Base-by-base conservation (phyloP, 768 basidiomycete species). In the Suillus americanus region DNA sequence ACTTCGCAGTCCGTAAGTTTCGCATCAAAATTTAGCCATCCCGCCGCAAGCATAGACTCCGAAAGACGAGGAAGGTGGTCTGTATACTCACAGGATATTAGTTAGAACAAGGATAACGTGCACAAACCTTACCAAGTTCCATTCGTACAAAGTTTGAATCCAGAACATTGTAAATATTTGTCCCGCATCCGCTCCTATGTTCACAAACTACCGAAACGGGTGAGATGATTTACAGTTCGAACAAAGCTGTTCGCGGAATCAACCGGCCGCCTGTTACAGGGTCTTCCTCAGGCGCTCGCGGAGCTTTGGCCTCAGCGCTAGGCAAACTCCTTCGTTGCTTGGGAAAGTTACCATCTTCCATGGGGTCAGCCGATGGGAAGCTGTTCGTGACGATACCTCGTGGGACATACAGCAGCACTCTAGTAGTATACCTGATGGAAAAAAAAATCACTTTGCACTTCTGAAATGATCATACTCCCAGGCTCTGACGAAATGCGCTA, bases 1-100 rank as follows among this genome's bases (percentile, higher is more conserved):
- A 59, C 62, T 60, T 63, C 57, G 37, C 62, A 61, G 30, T 57
- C 59, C 62, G 55, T 57, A 60, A 60, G 43, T 63, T 61, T 45
- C 62, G 62, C 60, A 63, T 63, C 57, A 63, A 59, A 40, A 45
- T 33, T 41, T 30, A 28, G 28, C 38, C 56, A 59, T 40, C 25
- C 57, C 18, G 38, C 38, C 23, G 25, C 38, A 28, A 12, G 8
- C 25, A 38, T 25, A 20, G 13, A 35, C 6, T 61, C 62, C 62
- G 62, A 45, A 63, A 23, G 57, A 20, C 40, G 23, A 61, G 62
- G 62, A 63, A 18, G 14, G 16, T 16, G 23, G 33, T 23, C 14
- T 37, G 13, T 18, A 62, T 35, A 54, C 20, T 23, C 33, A 48
- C 13, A 37, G 16, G 18, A 33, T 6, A 35, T n/a, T n/a, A n/a